phyloP scores from a whole-genome alignment of 129 eudicot genomes.

The Tagetes patula region DNA sequence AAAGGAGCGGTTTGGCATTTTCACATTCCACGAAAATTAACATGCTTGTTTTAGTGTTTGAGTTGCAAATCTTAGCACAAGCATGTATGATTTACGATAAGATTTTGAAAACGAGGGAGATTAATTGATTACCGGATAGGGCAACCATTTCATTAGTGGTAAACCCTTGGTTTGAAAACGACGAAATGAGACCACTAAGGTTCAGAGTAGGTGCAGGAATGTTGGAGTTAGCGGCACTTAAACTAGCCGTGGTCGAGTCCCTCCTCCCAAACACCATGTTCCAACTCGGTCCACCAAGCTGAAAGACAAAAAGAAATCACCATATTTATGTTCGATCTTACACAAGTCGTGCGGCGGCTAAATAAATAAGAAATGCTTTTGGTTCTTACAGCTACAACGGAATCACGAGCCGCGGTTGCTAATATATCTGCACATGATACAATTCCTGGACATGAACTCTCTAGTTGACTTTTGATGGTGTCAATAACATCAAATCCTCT shows the following conservation, averaged over 20 bases:
- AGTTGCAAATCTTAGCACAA: too few relatives aligned
- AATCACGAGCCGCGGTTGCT: conserved; percentile 45
- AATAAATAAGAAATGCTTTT: background rate
- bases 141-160: conserved; percentile 57
- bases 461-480: conserved; percentile 47
- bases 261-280: conserved; percentile 50
- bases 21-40: background rate
- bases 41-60: too few relatives aligned
- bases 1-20: background rate
- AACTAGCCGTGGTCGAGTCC: conserved; percentile 59
- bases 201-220: conserved; percentile 44
- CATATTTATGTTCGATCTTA: too few relatives aligned
- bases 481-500: conserved; percentile 57
- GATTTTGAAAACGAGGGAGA: background rate
- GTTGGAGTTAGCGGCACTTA: conserved; percentile 41
- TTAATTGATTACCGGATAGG: conserved; percentile 43
- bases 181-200: conserved; percentile 45
- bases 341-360: background rate
- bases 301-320: conserved; percentile 5
- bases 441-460: conserved; percentile 37
- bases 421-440: conserved; percentile 58
- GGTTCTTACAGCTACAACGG: conserved; percentile 47
- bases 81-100: background rate
- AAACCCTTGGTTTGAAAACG: conserved; percentile 51
- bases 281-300: conserved; percentile 71